A percentile compares a stretch with the other conserved stretches of the same genome.
phyloP scores from a whole-genome alignment of 139 green algal genomes.

The Desmodesmus armatus region DNA sequence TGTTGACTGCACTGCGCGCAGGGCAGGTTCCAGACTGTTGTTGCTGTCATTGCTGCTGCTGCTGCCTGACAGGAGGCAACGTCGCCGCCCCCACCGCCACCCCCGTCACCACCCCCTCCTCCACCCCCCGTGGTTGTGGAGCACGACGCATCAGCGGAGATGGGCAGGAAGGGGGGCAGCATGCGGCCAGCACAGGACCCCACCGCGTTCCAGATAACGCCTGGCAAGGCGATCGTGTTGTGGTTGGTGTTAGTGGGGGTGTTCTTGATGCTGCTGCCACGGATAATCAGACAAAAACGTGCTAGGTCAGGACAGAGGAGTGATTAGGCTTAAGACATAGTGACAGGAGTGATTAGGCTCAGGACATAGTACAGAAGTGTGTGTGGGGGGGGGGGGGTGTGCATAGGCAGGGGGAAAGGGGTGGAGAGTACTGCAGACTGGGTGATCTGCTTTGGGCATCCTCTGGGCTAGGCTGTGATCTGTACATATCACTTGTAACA shows the following conservation, averaged over 20 bases:
- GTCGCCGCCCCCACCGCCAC: constrained; percentile 4
- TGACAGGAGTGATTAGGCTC: too few species aligned
- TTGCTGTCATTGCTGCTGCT: neutral
- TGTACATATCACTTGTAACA: too few species aligned
- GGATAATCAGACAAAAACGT: constrained; percentile 4
- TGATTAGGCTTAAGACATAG: too few species aligned
- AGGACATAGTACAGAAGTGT: too few species aligned
- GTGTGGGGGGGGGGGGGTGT: too few species aligned
- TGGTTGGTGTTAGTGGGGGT: constrained; percentile 40
- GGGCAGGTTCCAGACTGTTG: too few species aligned
- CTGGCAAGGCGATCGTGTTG: constrained; percentile 20
- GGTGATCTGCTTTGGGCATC: too few species aligned
- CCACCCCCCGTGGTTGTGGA: neutral
- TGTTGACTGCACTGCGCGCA: too few species aligned
- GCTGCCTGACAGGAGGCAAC: neutral
- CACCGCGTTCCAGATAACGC: neutral
- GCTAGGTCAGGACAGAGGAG: constrained; percentile 20
- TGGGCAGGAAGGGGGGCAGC: neutral
- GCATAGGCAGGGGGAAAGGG: too few species aligned
- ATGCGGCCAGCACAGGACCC: neutral
- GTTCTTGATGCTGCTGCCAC: constrained; percentile 37
- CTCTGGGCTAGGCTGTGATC: too few species aligned
- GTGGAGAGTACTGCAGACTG: too few species aligned
- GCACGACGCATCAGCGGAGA: neutral
- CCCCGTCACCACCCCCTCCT: neutral